These are phyloP conservation scores for Neocucurbitaria cava DNA, from an alignment of 2,329 filamentous ascomycete genomes.

Conservation along the genomic window DNA sequence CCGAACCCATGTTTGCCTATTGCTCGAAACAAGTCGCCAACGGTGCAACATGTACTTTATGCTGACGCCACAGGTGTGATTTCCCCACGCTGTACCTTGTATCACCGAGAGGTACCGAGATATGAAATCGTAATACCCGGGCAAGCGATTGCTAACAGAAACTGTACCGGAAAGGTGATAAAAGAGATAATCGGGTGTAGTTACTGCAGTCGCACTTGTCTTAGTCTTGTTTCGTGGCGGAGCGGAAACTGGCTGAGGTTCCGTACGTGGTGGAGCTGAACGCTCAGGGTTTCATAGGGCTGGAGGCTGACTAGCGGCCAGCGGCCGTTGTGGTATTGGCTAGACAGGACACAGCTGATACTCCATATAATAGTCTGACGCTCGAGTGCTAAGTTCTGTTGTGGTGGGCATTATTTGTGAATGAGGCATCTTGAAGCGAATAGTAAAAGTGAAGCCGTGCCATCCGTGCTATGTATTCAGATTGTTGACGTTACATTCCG, in stretches of 20 bases:
- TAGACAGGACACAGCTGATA: neutral
- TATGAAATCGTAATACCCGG: conserved; percentile 2
- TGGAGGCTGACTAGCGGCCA: neutral
- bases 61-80: neutral
- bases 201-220: neutral
- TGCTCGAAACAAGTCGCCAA: neutral
- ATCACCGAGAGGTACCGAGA: neutral
- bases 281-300: neutral
- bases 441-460: neutral
- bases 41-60: neutral
- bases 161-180: neutral
- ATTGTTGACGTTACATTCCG: neutral
- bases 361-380: neutral
- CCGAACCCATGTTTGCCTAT: neutral
- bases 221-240: neutral
- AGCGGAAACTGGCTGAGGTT: neutral
- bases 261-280: neutral
- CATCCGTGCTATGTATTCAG: neutral
- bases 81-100: conserved; percentile 2
- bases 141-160: neutral
- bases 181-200: neutral
- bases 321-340: neutral
- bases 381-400: neutral
- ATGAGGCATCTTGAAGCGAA: neutral
- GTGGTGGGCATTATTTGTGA: neutral